A percentile compares a stretch with the other conserved stretches of the same genome.
Conservation (phyloP, 2,329 filamentous ascomycete species). For the Zymoseptoria passerinii region DNA sequence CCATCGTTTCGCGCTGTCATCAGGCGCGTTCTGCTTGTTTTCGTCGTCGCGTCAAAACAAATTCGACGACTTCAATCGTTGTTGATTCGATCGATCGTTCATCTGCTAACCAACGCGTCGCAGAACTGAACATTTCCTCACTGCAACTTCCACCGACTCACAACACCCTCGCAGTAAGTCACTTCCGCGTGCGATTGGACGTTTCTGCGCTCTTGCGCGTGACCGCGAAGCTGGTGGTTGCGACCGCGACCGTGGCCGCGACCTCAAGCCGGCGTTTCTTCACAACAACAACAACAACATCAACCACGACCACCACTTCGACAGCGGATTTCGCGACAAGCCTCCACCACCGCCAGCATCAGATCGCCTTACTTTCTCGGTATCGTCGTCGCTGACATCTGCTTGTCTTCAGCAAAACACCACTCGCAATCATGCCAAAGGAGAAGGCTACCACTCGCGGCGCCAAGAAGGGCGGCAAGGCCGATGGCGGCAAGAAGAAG, state of each 20-base stretch:
- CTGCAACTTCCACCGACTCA: neutral
- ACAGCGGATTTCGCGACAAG: constrained; percentile 6
- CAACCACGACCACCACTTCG: neutral
- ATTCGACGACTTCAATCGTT: neutral
- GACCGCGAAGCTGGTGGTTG: constrained; percentile 16
- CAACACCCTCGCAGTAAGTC: constrained; percentile 9
- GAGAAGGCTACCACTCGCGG: constrained; percentile 56
- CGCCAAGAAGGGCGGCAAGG: constrained; percentile 40
- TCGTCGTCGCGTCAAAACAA: neutral
- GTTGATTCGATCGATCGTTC: neutral
- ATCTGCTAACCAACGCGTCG: neutral
- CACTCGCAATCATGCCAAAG: constrained; percentile 54
- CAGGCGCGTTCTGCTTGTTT: neutral
- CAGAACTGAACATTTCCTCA: neutral
- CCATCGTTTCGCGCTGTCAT: neutral
- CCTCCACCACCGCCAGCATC: constrained; percentile 7
- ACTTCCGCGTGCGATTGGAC: constrained; percentile 4
- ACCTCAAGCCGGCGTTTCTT: constrained; percentile 8
- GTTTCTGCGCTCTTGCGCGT: constrained; percentile 5
- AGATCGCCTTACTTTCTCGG: neutral
- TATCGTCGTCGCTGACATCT: constrained; percentile 6
- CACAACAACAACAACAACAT: constrained; percentile 5
- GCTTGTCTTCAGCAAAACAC: constrained; percentile 5
- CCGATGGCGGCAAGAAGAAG: constrained; percentile 57
- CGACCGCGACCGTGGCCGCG: constrained; percentile 11